phyloP scores from a whole-genome alignment of 179 eudicot genomes.

The Heliamphora pulchella region DNA sequence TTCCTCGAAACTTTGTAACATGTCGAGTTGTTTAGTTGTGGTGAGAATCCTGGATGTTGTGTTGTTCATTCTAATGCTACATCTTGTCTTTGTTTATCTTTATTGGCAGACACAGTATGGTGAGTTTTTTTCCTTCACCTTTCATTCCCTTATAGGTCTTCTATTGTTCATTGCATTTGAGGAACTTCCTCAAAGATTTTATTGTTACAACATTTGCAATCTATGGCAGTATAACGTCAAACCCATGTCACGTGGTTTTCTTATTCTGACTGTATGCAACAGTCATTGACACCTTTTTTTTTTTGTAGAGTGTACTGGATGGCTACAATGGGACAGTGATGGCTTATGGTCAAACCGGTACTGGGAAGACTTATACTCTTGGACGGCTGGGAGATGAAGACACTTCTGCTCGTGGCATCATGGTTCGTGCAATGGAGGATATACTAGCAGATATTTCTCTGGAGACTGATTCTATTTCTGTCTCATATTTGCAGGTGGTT shows the following conservation, averaged over 20 bases:
- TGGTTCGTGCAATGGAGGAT: conserved; percentile 99
- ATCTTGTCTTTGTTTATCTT: too few species aligned
- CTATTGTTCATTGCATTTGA: neutral
- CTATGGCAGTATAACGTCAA: neutral
- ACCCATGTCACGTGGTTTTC: neutral
- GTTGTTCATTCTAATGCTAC: too few species aligned
- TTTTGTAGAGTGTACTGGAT: conserved; percentile 73
- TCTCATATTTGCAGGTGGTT: conserved; percentile 89
- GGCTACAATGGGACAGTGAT: conserved; percentile 99
- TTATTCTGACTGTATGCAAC: conserved; percentile 1
- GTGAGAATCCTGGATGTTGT: too few species aligned
- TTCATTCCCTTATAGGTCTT: too few species aligned
- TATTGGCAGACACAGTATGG: too few species aligned
- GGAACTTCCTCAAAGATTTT: neutral
- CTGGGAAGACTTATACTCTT: conserved; percentile 93
- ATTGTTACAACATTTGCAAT: neutral
- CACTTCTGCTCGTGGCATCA: conserved; percentile 86
- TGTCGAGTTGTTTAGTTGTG: too few species aligned
- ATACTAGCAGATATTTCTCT: conserved; percentile 61
- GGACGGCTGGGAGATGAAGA: conserved; percentile 95
- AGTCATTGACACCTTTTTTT: neutral
- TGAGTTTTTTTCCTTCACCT: too few species aligned
- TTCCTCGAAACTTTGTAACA: too few species aligned
- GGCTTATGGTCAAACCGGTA: conserved; percentile 99
- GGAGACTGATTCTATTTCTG: conserved; percentile 68